Conservation (phyloP, 2,329 filamentous ascomycete species). For the Fusarium incarnatum region DNA sequence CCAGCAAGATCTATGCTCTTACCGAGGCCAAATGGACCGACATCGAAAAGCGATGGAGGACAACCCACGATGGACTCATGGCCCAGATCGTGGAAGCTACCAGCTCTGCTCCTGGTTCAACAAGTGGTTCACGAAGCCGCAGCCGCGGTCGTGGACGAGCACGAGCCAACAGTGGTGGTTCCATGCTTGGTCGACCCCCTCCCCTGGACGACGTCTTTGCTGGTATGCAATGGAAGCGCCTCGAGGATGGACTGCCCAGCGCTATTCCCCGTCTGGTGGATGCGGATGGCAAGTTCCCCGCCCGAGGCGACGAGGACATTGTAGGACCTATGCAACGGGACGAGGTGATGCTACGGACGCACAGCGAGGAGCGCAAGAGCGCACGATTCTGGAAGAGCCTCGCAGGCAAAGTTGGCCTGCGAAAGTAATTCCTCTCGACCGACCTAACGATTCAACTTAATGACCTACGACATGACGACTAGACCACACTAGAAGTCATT, state of each 20-base stretch:
- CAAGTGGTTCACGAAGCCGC: constrained; percentile 52
- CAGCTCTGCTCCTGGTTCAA: constrained; percentile 43
- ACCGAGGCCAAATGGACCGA: constrained; percentile 91
- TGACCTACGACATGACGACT: constrained; percentile 43
- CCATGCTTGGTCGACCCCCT: constrained; percentile 52
- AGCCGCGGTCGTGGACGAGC: constrained; percentile 55
- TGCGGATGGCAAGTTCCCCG: constrained; percentile 85
- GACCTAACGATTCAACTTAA: constrained; percentile 37
- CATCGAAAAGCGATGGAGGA: constrained; percentile 80
- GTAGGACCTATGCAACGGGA: constrained; percentile 88
- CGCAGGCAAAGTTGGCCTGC: constrained; percentile 58
- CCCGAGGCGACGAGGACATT: constrained; percentile 89
- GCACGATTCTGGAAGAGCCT: constrained; percentile 63
- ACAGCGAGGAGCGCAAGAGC: constrained; percentile 58
- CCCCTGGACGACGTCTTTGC: constrained; percentile 55
- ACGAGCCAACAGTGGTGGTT: constrained; percentile 57
- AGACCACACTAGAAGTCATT: constrained; percentile 38
- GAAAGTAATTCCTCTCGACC: constrained; percentile 40
- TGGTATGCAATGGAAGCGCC: constrained; percentile 57
- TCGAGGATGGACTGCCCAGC: constrained; percentile 69
- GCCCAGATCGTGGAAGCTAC: constrained; percentile 60
- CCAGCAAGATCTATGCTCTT: constrained; percentile 86
- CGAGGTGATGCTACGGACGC: constrained; percentile 62
- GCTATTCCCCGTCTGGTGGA: constrained; percentile 77
- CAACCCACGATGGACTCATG: constrained; percentile 74